Evolutionary conservation across 2,329 filamentous ascomycete genomes (phyloP).

Genomic region (Venturia oleaginea): DNA sequence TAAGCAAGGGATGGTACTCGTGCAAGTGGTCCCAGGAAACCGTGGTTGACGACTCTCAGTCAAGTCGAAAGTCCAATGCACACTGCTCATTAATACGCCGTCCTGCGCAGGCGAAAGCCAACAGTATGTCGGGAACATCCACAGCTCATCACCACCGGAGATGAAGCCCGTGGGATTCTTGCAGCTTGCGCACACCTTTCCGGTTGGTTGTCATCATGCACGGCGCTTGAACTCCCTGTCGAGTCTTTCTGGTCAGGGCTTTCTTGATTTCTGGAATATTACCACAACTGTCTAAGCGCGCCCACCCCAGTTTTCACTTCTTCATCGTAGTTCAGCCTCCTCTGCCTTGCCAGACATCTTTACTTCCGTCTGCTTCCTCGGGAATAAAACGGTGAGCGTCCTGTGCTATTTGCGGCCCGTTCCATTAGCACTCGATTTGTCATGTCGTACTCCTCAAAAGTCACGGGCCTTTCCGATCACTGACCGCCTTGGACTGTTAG

Average conservation of each 20-base stretch:
- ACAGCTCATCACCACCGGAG: background rate
- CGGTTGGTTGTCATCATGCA: background rate
- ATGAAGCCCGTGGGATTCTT: background rate
- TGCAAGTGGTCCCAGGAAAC: background rate
- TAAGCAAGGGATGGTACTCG: background rate
- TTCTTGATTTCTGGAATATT: no score
- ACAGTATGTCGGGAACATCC: background rate
- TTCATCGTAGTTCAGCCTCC: background rate
- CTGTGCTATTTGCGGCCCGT: background rate
- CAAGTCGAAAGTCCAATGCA: no score
- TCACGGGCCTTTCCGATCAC: background rate
- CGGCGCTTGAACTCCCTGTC: background rate
- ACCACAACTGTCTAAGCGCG: background rate
- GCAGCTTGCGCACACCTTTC: background rate
- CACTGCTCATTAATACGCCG: background rate
- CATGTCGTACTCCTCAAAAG: background rate
- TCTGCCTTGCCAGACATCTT: background rate
- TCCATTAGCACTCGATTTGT: background rate
- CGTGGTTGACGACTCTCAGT: background rate
- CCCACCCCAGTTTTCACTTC: background rate
- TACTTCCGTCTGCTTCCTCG: background rate
- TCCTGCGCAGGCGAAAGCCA: background rate
- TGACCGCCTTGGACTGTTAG: background rate
- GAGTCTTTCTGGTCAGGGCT: background rate
- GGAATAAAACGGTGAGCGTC: background rate